Conservation (phyloP, 805 yeast species). For the Metschnikowia anglica region DNA sequence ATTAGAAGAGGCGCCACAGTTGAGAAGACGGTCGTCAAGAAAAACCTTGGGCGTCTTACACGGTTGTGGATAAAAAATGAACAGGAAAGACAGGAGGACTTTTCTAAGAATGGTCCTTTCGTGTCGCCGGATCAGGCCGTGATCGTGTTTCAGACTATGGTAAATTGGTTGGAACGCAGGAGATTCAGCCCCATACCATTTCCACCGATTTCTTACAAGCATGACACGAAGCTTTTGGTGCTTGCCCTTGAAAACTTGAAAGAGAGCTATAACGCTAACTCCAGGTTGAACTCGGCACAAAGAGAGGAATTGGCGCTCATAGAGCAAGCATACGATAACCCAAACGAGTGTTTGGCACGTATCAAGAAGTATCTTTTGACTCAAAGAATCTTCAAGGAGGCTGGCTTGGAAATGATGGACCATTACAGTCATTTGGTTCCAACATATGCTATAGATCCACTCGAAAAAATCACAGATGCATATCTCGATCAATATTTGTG, state of each 20-base stretch:
- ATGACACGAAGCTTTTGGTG: conserved; percentile 86
- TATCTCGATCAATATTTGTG: conserved; percentile 92
- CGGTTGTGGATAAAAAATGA: conserved; percentile 91
- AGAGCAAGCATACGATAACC: conserved; percentile 96
- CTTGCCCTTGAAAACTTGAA: conserved; percentile 87
- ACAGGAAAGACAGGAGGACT: conserved; percentile 80
- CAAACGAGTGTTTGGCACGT: conserved; percentile 86
- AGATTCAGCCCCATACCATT: conserved; percentile 86
- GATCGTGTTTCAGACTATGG: conserved; percentile 80
- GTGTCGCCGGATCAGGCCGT: conserved; percentile 87
- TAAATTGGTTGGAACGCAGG: conserved; percentile 84
- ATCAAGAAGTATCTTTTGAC: conserved; percentile 80
- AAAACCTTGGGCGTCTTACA: conserved; percentile 88
- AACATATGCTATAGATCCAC: conserved; percentile 82
- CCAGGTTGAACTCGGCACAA: conserved; percentile 79
- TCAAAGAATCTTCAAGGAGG: conserved; percentile 90
- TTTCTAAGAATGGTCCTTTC: conserved; percentile 84
- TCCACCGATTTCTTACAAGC: conserved; percentile 89
- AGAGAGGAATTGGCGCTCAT: conserved; percentile 90
- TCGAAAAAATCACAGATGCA: conserved; percentile 95
- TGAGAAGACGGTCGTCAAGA: conserved; percentile 91
- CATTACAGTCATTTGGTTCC: conserved; percentile 81
- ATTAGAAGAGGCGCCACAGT: conserved; percentile 87
- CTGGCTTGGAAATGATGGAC: conserved; percentile 85
- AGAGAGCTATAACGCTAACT: conserved; percentile 63